These are phyloP conservation scores for Dacryopinax spathularia DNA, from an alignment of 768 basidiomycete genomes.

Conservation along the genomic window DNA sequence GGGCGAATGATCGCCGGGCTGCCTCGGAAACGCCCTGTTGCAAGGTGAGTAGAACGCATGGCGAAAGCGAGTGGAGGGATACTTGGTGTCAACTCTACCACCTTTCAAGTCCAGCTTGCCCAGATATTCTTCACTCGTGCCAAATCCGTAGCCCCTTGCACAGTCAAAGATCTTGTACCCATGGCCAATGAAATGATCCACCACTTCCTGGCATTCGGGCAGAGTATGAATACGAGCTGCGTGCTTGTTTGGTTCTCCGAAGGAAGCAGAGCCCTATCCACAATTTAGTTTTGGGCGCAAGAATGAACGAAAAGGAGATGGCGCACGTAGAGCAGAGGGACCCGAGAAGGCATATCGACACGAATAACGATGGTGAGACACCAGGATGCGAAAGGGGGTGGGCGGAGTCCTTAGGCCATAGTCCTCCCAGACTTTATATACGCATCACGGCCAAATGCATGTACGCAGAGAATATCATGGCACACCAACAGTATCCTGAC, in stretches of 20 bases:
- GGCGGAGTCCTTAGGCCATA: no score
- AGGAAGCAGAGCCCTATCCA: constrained; percentile 35
- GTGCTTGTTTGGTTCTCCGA: constrained; percentile 31
- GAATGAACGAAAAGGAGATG: background rate
- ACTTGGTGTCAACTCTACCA: constrained; percentile 39
- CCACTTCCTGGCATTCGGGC: constrained; percentile 30
- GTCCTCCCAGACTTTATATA: no score
- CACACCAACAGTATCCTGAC: no score
- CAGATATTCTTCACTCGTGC: constrained; percentile 22
- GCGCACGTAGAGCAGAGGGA: constrained; percentile 29
- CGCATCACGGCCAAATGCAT: no score
- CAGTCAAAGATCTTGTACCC: constrained; percentile 39
- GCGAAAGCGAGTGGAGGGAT: constrained; percentile 4
- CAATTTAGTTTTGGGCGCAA: background rate
- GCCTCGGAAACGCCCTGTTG: constrained; percentile 29
- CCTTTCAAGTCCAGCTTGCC: constrained; percentile 29
- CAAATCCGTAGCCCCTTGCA: constrained; percentile 19
- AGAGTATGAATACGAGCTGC: constrained; percentile 28
- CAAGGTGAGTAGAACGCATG: constrained; percentile 3
- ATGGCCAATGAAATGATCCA: constrained; percentile 31
- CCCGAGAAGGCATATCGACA: constrained; percentile 23
- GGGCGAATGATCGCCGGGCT: constrained; percentile 32
- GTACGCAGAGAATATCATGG: no score
- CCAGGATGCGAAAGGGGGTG: no score
- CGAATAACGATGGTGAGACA: no score